Evolutionary conservation across 2,329 filamentous ascomycete species (phyloP).

Genomic region (Didymella keratinophila): DNA sequence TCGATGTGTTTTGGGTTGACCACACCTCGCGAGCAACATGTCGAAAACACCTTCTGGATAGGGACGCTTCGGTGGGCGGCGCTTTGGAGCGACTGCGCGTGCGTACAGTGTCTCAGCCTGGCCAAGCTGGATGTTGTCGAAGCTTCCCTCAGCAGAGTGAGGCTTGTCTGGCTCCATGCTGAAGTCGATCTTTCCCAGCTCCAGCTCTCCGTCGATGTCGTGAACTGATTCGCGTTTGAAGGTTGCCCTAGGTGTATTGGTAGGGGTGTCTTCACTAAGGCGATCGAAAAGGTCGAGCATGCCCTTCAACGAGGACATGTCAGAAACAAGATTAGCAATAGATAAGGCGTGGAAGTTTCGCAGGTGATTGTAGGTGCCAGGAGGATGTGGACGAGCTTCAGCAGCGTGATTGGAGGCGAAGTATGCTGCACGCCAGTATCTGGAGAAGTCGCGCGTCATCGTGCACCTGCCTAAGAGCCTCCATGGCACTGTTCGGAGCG

Average conservation of each 20-base stretch:
- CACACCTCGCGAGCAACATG: not conserved
- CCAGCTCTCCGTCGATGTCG: not conserved
- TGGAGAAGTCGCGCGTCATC: not conserved
- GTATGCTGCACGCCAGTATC: not conserved
- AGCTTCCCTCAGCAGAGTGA: slow-evolving; percentile 40
- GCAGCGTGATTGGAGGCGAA: not conserved
- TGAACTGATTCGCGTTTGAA: not conserved
- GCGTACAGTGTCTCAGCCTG: slow-evolving; percentile 68
- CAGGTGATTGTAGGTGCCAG: not conserved
- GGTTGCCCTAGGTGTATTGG: not conserved
- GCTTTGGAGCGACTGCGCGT: slow-evolving; percentile 64
- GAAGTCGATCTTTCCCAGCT: not conserved
- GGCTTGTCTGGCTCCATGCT: slow-evolving; percentile 24
- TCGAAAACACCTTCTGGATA: slow-evolving; percentile 51
- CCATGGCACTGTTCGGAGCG: not conserved
- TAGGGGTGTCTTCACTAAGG: not conserved
- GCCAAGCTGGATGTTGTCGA: slow-evolving; percentile 66
- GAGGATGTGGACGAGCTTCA: not conserved
- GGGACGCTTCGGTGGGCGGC: slow-evolving; percentile 61
- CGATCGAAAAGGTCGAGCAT: not conserved
- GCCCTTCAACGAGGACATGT: not conserved
- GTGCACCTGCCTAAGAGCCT: not conserved
- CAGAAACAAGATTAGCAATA: not conserved
- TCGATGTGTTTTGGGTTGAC: not conserved
- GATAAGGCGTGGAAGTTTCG: not conserved